phyloP scores from a whole-genome alignment of 2,329 filamentous ascomycete species.

The Aspergillus ruber region DNA sequence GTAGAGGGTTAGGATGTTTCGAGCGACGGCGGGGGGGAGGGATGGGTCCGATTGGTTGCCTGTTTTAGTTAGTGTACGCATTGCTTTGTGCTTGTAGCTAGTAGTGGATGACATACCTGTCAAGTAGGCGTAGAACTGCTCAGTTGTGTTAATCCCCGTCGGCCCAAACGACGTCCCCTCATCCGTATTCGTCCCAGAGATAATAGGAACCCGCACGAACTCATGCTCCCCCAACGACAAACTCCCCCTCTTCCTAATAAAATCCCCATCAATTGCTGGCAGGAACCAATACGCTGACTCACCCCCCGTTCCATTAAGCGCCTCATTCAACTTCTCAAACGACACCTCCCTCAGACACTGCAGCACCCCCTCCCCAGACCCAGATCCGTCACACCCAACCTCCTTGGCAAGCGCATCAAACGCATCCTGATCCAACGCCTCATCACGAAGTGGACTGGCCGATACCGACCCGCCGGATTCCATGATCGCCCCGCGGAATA shows the following conservation, averaged over 20 bases:
- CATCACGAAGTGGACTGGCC: constrained; percentile 32
- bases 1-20: constrained; percentile 45
- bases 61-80: constrained; percentile 8
- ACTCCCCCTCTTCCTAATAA: constrained; percentile 48
- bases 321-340: constrained; percentile 53
- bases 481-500: constrained; percentile 50
- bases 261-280: constrained; percentile 51
- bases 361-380: constrained; percentile 48
- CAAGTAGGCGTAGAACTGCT: constrained; percentile 44
- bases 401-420: constrained; percentile 57
- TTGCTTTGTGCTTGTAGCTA: background rate
- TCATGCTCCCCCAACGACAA: constrained; percentile 51
- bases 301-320: constrained; percentile 41
- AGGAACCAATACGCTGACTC: constrained; percentile 27
- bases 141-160: constrained; percentile 49
- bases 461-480: constrained; percentile 49
- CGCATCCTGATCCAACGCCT: constrained; percentile 36
- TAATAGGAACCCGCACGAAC: constrained; percentile 59
- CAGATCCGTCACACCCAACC: constrained; percentile 50
- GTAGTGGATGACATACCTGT: constrained; percentile 13
- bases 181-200: constrained; percentile 60
- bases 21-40: constrained; percentile 22
- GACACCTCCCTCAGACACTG: constrained; percentile 58
- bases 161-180: constrained; percentile 56
- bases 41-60: constrained; percentile 19